Percentiles rank a stretch among this genome's conserved stretches.
These are phyloP conservation scores for Phylloporus scabripes DNA, from an alignment of 768 basidiomycete species.

Conservation along the genomic window DNA sequence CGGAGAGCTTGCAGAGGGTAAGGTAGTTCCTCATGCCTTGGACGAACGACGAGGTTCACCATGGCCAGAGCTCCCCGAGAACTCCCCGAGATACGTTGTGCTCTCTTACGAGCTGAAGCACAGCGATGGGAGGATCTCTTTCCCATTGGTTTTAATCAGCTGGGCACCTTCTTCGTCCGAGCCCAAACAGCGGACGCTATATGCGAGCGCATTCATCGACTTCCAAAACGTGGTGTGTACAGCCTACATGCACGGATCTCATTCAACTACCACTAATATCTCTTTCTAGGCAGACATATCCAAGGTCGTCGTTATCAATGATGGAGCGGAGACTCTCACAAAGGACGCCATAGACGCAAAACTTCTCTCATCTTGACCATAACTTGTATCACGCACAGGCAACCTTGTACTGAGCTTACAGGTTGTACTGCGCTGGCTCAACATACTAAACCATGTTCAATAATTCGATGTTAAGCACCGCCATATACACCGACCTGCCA, in stretches of 20 bases:
- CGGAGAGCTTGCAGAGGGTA: constrained; percentile 86
- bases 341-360: constrained; percentile 63
- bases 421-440: too few species aligned
- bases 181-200: constrained; percentile 68
- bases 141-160: constrained; percentile 81
- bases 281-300: constrained; percentile 59
- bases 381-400: background rate
- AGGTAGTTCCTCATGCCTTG: constrained; percentile 4
- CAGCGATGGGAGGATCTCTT: constrained; percentile 76
- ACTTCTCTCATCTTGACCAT: constrained; percentile 31
- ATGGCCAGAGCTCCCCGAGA: constrained; percentile 74
- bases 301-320: constrained; percentile 77
- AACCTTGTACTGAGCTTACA: background rate
- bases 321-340: constrained; percentile 78
- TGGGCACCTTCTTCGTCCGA: constrained; percentile 81
- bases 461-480: too few species aligned
- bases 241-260: background rate
- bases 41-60: background rate
- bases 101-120: constrained; percentile 80
- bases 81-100: constrained; percentile 79
- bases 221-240: constrained; percentile 71
- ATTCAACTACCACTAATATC: background rate
- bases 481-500: too few species aligned
- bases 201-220: constrained; percentile 74
- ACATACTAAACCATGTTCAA: too few species aligned